Conservation (phyloP, 176 grass and related monocot species). For the Chrysopogon serrulatus region DNA sequence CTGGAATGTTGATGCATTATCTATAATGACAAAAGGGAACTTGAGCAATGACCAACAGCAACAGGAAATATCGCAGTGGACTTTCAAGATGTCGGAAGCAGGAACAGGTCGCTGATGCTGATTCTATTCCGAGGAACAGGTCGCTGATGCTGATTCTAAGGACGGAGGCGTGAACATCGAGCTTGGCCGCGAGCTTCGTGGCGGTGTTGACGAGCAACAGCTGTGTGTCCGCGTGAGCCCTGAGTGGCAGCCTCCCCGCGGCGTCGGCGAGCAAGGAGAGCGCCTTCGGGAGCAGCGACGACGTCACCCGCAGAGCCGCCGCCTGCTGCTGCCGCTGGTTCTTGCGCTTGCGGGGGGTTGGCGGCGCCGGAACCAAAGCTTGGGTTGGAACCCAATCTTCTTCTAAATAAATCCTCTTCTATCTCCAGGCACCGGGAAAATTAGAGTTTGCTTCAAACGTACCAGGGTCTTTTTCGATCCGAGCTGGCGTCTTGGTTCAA, state of each 20-base stretch:
- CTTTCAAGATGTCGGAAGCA: too few relatives aligned
- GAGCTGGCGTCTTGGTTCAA: too few relatives aligned
- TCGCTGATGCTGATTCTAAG: too few relatives aligned
- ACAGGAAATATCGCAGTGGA: too few relatives aligned
- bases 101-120: too few relatives aligned
- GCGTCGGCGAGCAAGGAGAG: conserved; percentile 45
- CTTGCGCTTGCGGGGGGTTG: conserved; percentile 30
- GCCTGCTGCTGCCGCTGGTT: conserved; percentile 6
- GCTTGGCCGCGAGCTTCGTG: conserved; percentile 32
- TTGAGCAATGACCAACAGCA: too few relatives aligned
- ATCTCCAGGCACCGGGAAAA: too few relatives aligned
- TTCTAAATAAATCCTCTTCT: too few relatives aligned
- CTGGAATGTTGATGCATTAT: background rate
- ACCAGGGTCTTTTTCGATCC: too few relatives aligned
- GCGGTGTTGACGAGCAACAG: conserved; percentile 61
- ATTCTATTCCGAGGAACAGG: too few relatives aligned
- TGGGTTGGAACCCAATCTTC: conserved; percentile 5
- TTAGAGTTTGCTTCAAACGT: too few relatives aligned
- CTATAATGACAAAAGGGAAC: background rate
- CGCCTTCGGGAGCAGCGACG: conserved; percentile 32
- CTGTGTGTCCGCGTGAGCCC: conserved; percentile 42
- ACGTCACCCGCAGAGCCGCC: background rate
- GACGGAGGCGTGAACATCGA: conserved; percentile 46
- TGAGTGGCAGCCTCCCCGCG: conserved; percentile 57
- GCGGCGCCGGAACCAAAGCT: background rate